phyloP scores from a whole-genome alignment of 2,329 filamentous ascomycete species.

The Talaromyces funiculosus region DNA sequence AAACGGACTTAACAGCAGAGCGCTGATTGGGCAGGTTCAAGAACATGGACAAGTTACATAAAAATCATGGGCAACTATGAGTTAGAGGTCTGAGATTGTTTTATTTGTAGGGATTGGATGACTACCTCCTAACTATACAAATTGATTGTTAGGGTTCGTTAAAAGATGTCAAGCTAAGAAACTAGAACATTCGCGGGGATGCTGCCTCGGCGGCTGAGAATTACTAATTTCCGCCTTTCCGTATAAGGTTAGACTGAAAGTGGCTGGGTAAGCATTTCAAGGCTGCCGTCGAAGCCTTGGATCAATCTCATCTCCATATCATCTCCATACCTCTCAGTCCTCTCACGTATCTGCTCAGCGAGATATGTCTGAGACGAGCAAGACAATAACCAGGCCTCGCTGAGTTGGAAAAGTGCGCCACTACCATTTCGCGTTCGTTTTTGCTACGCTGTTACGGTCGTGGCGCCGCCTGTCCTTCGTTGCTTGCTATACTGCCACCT shows the following conservation, averaged over 20 bases:
- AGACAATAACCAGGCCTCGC: conserved; percentile 11
- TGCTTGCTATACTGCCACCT: conserved; percentile 8
- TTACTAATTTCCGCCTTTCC: conserved; percentile 3
- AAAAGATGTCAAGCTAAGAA: not conserved
- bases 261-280: not conserved
- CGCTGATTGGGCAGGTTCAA: not conserved
- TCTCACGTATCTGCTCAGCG: conserved; percentile 7
- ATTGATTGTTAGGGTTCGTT: not conserved
- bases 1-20: too few species aligned
- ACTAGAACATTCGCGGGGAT: not conserved
- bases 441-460: conserved; percentile 8
- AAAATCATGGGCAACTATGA: not conserved
- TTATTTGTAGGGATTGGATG: not conserved
- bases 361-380: conserved; percentile 15
- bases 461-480: conserved; percentile 14
- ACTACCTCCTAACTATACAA: not conserved
- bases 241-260: not conserved
- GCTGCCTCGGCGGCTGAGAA: not conserved
- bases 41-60: not conserved
- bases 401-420: conserved; percentile 15
- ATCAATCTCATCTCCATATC: not conserved
- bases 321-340: not conserved
- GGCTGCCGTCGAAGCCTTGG: not conserved
- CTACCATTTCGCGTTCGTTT: conserved; percentile 12
- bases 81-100: not conserved